These are phyloP conservation scores for Chenopodium berlandieri DNA, from an alignment of 148 eudicot genomes.

Conservation along the genomic window DNA sequence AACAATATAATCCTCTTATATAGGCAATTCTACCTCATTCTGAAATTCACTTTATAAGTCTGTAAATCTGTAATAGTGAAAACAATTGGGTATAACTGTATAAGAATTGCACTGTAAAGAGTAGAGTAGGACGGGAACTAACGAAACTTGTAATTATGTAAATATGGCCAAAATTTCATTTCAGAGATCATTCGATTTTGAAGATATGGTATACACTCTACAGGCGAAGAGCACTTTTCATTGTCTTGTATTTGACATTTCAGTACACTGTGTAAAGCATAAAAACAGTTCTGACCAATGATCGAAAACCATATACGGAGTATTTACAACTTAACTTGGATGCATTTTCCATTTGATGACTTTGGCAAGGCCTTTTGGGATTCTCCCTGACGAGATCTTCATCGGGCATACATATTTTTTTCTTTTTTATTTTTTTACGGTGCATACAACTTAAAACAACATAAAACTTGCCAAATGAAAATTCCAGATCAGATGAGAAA, in stretches of 20 bases:
- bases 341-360: not conserved
- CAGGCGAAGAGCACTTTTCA: not conserved
- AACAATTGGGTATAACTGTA: not conserved
- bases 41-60: too few species aligned
- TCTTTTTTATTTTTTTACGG: too few species aligned
- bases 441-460: too few species aligned
- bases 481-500: not conserved
- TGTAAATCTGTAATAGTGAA: too few species aligned
- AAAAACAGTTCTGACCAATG: not conserved
- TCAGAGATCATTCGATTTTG: not conserved
- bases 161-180: not conserved
- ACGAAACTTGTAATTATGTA: not conserved
- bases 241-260: not conserved
- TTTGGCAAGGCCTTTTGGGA: not conserved
- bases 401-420: not conserved
- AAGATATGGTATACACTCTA: not conserved
- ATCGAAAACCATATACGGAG: not conserved
- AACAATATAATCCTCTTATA: too few species aligned
- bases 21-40: too few species aligned
- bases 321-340: not conserved
- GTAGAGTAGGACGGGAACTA: not conserved
- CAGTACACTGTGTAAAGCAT: not conserved
- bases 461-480: not conserved
- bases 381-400: not conserved
- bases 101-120: not conserved